Base-by-base conservation (phyloP, 805 yeast species). In the Cyberlindnera samutprakarnensis region DNA sequence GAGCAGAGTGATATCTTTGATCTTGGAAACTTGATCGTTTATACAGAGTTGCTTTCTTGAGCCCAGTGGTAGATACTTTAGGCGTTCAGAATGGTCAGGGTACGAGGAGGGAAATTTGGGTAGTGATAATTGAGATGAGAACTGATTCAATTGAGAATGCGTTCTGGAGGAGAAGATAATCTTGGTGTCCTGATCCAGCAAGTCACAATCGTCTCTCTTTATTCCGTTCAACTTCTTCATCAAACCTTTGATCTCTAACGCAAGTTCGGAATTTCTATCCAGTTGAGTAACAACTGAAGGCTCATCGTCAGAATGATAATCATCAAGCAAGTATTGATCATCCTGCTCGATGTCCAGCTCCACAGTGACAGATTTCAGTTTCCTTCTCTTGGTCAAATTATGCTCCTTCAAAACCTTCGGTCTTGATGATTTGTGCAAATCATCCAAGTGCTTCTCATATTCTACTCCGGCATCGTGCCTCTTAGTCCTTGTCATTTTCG, bases 11-110 rank as follows among this genome's bases (percentile, higher is more conserved):
- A 61, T 56, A 29, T 71, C 72, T 6, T 61, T 55, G 24, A 72
- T 53, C 17, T 62, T 58, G 5, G 66, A 54, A 0, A 88, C 80
- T 12, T 66, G 64, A 2, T 75, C 74, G 49, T 88, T 72, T 10
- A 88, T 73, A 49, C 97, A 88, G 1, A 86, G 61, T 44, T 87
- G 96, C 51, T 78, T 81, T 34, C 96, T 69, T 0, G 96, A 85
- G 0, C 85, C 95, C 18, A 88, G 46, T 0, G 96, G 79, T 6
- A 81, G 46, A 43, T 72, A 81, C 47, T 85, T 83, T 5, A 72
- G 61, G 29, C 73, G 62, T 52, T 81, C 92, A 1, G 46, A 38
- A 8, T 7, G 10, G 11, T 54, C 61, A 12, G 46, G 57, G 34
- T 76, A 61, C 0, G 87, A 70, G 0, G 94, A 69, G 3, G 81